Evolutionary conservation across 2,329 filamentous ascomycete genomes (phyloP).

Genomic region (Dothideomycetidae sp.): DNA sequence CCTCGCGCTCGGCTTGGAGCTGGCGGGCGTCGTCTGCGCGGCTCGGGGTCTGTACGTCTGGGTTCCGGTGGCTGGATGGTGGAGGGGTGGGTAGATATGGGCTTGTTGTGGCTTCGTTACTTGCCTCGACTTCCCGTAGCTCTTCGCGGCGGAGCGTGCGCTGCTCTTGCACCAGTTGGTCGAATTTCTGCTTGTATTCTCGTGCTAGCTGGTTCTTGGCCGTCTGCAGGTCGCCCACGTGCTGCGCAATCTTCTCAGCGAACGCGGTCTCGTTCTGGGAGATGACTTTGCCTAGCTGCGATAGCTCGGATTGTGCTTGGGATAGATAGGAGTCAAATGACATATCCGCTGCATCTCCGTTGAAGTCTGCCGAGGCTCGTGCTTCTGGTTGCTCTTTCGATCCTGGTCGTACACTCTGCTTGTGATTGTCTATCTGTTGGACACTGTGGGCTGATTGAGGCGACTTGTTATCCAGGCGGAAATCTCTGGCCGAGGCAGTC

Average conservation of each 20-base stretch:
- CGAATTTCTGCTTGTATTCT: conserved; percentile 23
- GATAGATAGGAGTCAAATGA: conserved; percentile 25
- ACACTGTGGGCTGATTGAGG: not conserved
- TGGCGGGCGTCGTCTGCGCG: conserved; percentile 17
- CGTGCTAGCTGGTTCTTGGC: conserved; percentile 22
- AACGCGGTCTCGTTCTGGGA: conserved; percentile 23
- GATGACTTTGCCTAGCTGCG: conserved; percentile 22
- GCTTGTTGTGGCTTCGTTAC: too few species aligned
- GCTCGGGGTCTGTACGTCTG: not conserved
- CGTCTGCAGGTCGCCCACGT: conserved; percentile 22
- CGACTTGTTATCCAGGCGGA: conserved; percentile 4
- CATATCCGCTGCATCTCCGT: not conserved
- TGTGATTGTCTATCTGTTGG: not conserved
- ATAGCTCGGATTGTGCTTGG: conserved; percentile 21
- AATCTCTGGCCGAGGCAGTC: conserved; percentile 2
- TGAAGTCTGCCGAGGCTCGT: not conserved
- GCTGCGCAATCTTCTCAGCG: conserved; percentile 23
- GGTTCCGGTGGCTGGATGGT: not conserved
- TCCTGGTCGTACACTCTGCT: conserved; percentile 1
- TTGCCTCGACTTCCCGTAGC: conserved; percentile 19
- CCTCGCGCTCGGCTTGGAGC: conserved; percentile 22
- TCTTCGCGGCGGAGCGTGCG: conserved; percentile 19
- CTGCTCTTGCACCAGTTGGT: conserved; percentile 19
- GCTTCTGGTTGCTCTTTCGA: not conserved
- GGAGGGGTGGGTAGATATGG: conserved; percentile 3